Conservation (phyloP, 768 basidiomycete genomes). For the Trichaptum fuscoviolaceum region DNA sequence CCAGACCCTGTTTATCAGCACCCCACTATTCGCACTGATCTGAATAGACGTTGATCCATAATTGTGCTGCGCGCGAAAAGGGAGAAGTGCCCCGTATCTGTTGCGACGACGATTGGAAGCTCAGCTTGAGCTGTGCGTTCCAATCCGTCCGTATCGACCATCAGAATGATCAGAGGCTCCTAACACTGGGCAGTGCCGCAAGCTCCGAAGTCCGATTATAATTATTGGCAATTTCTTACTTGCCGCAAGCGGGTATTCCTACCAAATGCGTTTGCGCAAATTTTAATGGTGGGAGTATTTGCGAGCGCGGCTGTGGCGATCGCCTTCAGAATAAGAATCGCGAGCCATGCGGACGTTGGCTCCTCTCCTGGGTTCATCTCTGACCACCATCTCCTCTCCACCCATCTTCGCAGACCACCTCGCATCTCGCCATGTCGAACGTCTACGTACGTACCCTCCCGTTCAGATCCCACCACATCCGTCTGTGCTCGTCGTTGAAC, state of each 20-base stretch:
- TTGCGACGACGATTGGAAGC: background rate
- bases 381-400: background rate
- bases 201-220: background rate
- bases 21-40: background rate
- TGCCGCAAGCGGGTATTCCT: background rate
- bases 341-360: background rate
- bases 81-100: background rate
- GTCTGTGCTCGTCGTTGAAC: background rate
- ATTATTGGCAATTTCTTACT: background rate
- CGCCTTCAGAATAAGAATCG: background rate
- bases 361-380: background rate
- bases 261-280: background rate
- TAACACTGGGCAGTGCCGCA: no score
- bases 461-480: no score
- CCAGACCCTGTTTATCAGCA: background rate
- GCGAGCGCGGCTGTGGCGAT: background rate
- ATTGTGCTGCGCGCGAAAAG: background rate
- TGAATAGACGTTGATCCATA: background rate
- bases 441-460: background rate
- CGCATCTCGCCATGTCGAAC: background rate
- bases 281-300: background rate
- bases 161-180: background rate
- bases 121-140: no score
- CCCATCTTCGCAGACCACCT: background rate
- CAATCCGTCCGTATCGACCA: background rate